Percentiles rank a stretch among this genome's conserved stretches.
These are phyloP conservation scores for Xerocomus nothofagi DNA, from an alignment of 1,284 basidiomycete genomes.

Conservation along the genomic window DNA sequence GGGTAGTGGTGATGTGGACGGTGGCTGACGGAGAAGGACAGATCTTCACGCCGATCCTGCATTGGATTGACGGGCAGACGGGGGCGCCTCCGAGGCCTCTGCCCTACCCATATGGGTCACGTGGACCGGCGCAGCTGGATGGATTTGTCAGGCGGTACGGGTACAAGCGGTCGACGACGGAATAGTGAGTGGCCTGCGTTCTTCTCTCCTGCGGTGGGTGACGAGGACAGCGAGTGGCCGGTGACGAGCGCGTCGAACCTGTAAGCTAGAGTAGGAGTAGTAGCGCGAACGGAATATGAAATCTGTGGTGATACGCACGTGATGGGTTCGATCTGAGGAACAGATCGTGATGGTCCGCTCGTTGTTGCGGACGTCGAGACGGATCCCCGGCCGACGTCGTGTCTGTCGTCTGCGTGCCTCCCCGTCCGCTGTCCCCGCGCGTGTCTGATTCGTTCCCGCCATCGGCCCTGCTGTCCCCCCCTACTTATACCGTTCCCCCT, in stretches of 20 bases:
- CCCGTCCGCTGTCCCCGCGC: constrained; percentile 18
- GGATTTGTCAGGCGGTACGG: constrained; percentile 76
- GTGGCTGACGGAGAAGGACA: constrained; percentile 32
- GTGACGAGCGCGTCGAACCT: constrained; percentile 27
- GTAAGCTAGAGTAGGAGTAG: background rate
- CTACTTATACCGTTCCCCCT: constrained; percentile 19
- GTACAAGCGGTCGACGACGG: constrained; percentile 66
- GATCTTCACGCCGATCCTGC: constrained; percentile 94
- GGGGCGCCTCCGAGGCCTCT: constrained; percentile 65
- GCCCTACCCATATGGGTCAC: constrained; percentile 87
- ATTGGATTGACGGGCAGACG: constrained; percentile 84
- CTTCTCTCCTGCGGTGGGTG: too few species aligned
- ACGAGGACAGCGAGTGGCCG: constrained; percentile 27
- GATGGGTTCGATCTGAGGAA: constrained; percentile 28
- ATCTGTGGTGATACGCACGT: constrained; percentile 26
- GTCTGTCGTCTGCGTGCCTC: constrained; percentile 10
- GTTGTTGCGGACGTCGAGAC: constrained; percentile 23
- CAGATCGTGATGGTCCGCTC: constrained; percentile 29
- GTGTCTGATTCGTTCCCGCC: constrained; percentile 21
- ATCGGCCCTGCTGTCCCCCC: constrained; percentile 8
- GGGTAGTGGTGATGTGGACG: constrained; percentile 4
- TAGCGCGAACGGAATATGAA: background rate
- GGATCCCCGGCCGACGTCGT: constrained; percentile 35
- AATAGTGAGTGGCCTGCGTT: constrained; percentile 59
- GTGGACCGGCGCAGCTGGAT: constrained; percentile 86